Evolutionary conservation across 1,139 yeast genomes (phyloP).

Genomic region (Nakaseomyces glabratus): DNA sequence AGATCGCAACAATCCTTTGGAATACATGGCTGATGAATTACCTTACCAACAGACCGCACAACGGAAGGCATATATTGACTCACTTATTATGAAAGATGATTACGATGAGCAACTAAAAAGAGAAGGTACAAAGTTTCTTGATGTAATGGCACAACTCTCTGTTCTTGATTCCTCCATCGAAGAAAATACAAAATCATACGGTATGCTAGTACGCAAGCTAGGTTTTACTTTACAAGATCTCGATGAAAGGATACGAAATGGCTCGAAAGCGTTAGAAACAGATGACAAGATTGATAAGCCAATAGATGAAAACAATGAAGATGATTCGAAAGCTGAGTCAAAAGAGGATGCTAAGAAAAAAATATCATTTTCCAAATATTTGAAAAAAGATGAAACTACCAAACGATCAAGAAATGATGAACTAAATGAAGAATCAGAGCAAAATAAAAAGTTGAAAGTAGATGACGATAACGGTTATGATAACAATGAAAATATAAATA

Average conservation of each 20-base stretch:
- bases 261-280: conserved; percentile 1
- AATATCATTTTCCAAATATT: conserved; percentile 29
- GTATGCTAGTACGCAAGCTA: conserved; percentile 10
- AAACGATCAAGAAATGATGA: conserved; percentile 13
- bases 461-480: conserved; percentile 4
- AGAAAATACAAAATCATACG: conserved; percentile 20
- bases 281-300: conserved; percentile 1
- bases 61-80: conserved; percentile 20
- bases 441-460: conserved; percentile 2
- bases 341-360: conserved; percentile 23
- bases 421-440: conserved; percentile 8
- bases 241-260: conserved; percentile 3
- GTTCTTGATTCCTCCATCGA: conserved; percentile 22
- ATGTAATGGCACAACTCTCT: conserved; percentile 20
- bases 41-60: conserved; percentile 22
- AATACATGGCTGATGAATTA: conserved; percentile 19
- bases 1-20: conserved; percentile 12
- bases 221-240: conserved; percentile 12
- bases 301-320: conserved; percentile 1
- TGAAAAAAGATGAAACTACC: conserved; percentile 24
- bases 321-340: neutral
- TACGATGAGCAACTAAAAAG: conserved; percentile 12
- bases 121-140: conserved; percentile 12
- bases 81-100: conserved; percentile 12
- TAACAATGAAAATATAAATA: conserved; percentile 9